These are phyloP conservation scores for Debaryomyces psychrophilus DNA, from an alignment of 1,139 yeast species.

Conservation along the genomic window DNA sequence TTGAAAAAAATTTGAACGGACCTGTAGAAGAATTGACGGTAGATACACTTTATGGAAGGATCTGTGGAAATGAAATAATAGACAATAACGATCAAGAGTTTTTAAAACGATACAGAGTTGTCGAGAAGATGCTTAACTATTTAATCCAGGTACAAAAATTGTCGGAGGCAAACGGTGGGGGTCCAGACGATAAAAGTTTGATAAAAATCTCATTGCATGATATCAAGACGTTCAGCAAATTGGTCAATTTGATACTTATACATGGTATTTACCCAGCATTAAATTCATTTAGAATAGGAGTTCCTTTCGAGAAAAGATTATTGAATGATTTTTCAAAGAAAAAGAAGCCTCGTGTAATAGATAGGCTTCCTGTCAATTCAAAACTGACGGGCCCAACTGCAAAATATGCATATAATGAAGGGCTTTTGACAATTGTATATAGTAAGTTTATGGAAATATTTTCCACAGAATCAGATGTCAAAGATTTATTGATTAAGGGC, in stretches of 20 bases:
- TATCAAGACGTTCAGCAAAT: conserved; percentile 67
- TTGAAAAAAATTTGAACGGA: conserved; percentile 33
- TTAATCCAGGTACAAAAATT: conserved; percentile 40
- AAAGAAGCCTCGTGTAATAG: conserved; percentile 28
- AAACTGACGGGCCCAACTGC: conserved; percentile 1
- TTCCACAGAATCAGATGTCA: conserved; percentile 50
- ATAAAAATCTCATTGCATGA: conserved; percentile 83
- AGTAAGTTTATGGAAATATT: conserved; percentile 37
- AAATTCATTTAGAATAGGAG: conserved; percentile 56
- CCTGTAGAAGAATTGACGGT: conserved; percentile 29
- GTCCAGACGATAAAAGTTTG: conserved; percentile 37
- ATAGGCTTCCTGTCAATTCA: conserved; percentile 15
- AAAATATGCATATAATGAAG: conserved; percentile 19
- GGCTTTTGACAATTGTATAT: conserved; percentile 40
- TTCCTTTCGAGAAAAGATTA: conserved; percentile 65
- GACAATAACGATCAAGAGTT: conserved; percentile 10
- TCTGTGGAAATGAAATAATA: conserved; percentile 10
- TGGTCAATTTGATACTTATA: conserved; percentile 64
- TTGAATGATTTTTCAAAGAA: conserved; percentile 46
- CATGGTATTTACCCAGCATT: conserved; percentile 74
- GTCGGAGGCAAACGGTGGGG: conserved; percentile 27
- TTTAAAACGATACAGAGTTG: conserved; percentile 24
- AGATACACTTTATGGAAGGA: conserved; percentile 17
- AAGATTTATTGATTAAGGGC: conserved; percentile 61
- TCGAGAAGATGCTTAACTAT: conserved; percentile 32